These are phyloP conservation scores for Ophiostoma tasmaniense DNA, from an alignment of 2,329 filamentous ascomycete genomes.

Conservation along the genomic window DNA sequence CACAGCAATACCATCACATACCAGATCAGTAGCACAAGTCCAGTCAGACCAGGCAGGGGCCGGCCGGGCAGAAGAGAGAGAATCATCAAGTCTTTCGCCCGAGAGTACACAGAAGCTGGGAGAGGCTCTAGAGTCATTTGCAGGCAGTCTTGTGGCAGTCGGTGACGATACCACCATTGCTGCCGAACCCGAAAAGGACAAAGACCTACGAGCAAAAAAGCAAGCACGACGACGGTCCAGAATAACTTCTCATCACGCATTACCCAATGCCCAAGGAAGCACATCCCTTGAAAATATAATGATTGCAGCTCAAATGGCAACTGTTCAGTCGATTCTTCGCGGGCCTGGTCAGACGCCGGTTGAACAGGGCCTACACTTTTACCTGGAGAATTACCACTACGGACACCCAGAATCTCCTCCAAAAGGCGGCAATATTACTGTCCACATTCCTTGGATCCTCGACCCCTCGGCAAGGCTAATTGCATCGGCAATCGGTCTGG, in stretches of 20 bases:
- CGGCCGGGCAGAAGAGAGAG: neutral
- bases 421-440: constrained; percentile 30
- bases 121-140: neutral
- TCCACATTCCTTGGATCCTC: constrained; percentile 28
- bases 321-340: constrained; percentile 22
- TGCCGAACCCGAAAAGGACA: neutral
- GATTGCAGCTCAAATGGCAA: constrained; percentile 1
- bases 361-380: constrained; percentile 44
- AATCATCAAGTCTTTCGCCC: neutral
- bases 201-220: neutral
- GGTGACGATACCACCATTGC: neutral
- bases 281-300: neutral
- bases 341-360: constrained; percentile 36
- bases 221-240: neutral
- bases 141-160: neutral
- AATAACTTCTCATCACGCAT: neutral
- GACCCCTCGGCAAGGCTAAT: constrained; percentile 37
- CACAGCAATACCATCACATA: neutral
- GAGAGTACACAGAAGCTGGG: neutral
- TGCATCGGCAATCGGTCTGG: constrained; percentile 50
- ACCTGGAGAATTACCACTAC: constrained; percentile 42
- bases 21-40: neutral
- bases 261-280: neutral
- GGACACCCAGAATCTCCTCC: constrained; percentile 43
- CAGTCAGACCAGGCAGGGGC: neutral